Evolutionary conservation across 305 asterid genomes (phyloP).

Genomic region (Ilex paraguariensis): DNA sequence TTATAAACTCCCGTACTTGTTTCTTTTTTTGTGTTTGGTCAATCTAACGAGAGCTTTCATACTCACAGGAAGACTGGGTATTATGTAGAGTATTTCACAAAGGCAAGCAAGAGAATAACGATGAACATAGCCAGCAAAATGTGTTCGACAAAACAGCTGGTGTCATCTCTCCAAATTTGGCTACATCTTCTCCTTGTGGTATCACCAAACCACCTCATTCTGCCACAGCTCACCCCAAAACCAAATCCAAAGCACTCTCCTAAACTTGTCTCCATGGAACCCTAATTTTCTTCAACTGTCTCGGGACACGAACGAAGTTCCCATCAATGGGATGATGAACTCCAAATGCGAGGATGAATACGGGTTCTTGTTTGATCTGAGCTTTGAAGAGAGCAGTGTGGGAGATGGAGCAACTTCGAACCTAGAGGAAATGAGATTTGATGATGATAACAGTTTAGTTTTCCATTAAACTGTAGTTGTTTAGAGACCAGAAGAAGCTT

Average conservation of each 20-base stretch:
- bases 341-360: slow-evolving; percentile 54
- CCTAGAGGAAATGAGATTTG: slow-evolving; percentile 28
- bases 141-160: slow-evolving; percentile 10
- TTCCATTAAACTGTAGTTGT: slow-evolving; percentile 12
- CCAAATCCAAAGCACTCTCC: slow-evolving; percentile 34
- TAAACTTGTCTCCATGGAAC: slow-evolving; percentile 20
- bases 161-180: slow-evolving; percentile 24
- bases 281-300: slow-evolving; percentile 20
- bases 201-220: slow-evolving; percentile 4
- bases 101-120: slow-evolving; percentile 43
- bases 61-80: slow-evolving; percentile 91
- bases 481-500: too few relatives aligned
- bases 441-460: slow-evolving; percentile 20
- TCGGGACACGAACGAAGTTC: slow-evolving; percentile 15
- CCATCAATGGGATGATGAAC: slow-evolving; percentile 14
- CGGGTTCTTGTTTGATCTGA: slow-evolving; percentile 47
- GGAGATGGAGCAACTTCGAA: slow-evolving; percentile 19
- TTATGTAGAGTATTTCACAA: slow-evolving; percentile 86
- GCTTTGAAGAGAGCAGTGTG: slow-evolving; percentile 24
- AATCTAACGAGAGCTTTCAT: background rate
- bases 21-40: background rate
- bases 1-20: too few relatives aligned
- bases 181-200: slow-evolving; percentile 19
- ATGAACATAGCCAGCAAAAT: slow-evolving; percentile 18
- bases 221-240: slow-evolving; percentile 15